Conservation (phyloP, 768 basidiomycete species). For the Boletus tomentosulus region DNA sequence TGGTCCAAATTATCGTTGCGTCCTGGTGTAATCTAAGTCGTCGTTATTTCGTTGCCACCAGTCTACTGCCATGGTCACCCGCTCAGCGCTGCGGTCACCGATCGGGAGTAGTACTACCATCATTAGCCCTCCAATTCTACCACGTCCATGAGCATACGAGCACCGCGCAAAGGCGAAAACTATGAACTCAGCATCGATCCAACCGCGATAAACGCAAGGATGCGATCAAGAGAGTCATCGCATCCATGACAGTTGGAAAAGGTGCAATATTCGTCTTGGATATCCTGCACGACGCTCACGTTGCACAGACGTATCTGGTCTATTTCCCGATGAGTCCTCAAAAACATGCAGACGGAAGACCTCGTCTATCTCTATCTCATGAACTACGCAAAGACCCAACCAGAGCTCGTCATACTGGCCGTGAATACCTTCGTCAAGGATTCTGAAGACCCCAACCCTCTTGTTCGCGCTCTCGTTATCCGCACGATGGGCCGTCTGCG, state of each 20-base stretch:
- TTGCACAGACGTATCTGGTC: constrained; percentile 73
- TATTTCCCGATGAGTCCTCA: constrained; percentile 94
- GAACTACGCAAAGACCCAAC: constrained; percentile 99
- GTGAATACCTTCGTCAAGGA: constrained; percentile 99
- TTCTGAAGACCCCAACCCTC: constrained; percentile 92
- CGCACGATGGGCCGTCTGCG: constrained; percentile 97
- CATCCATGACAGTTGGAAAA: constrained; percentile 99
- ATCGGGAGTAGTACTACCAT: no score
- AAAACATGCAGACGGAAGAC: constrained; percentile 99
- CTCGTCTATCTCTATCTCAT: no score
- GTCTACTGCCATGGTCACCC: no score
- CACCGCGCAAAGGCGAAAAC: constrained; percentile 83
- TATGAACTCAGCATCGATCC: constrained; percentile 97
- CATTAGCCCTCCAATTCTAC: background rate
- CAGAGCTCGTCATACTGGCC: constrained; percentile 96
- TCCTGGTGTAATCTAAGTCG: no score
- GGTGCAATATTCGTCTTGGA: constrained; percentile 42
- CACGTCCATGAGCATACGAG: constrained; percentile 44
- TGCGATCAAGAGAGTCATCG: constrained; percentile 95
- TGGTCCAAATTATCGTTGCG: no score
- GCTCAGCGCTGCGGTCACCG: no score
- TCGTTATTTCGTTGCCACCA: no score
- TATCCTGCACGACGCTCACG: constrained; percentile 4
- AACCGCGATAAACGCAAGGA: constrained; percentile 97
- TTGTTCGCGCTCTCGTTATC: constrained; percentile 93